A percentile compares a stretch with the other conserved stretches of the same genome.
phyloP scores from a whole-genome alignment of 345 rosid species.

The Raphanus sativus region DNA sequence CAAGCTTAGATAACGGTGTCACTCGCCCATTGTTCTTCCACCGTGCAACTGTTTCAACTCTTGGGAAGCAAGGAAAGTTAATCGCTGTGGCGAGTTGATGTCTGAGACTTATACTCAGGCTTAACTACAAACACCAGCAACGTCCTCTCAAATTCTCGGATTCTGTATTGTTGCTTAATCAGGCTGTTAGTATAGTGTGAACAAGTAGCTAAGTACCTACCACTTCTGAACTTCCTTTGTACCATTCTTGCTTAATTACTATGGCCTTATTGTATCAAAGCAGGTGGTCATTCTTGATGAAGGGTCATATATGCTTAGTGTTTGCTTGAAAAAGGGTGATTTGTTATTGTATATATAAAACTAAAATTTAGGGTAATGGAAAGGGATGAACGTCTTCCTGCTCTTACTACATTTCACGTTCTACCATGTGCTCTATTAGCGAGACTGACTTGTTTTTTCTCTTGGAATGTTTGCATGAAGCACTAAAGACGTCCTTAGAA shows the following conservation, averaged over 20 bases:
- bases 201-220: neutral
- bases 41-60: no score
- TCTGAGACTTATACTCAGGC: no score
- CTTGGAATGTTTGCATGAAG: neutral
- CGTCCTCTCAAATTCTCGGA: neutral
- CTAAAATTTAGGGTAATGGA: no score
- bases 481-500: no score
- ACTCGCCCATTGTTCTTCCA: no score
- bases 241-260: neutral
- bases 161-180: neutral
- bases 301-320: neutral
- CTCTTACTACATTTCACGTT: no score
- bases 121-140: neutral
- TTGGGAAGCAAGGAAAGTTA: no score
- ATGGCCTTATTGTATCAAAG: neutral
- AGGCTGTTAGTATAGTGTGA: neutral
- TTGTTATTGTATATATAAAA: no score
- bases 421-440: no score
- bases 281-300: neutral
- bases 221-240: neutral
- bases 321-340: neutral
- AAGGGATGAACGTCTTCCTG: neutral
- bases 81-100: no score
- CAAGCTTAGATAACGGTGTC: no score
- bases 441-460: neutral